Evolutionary conservation across 805 yeast genomes (phyloP), one percentile per base, ranked within the genome.

Genomic region (Myxozyma udenii): DNA sequence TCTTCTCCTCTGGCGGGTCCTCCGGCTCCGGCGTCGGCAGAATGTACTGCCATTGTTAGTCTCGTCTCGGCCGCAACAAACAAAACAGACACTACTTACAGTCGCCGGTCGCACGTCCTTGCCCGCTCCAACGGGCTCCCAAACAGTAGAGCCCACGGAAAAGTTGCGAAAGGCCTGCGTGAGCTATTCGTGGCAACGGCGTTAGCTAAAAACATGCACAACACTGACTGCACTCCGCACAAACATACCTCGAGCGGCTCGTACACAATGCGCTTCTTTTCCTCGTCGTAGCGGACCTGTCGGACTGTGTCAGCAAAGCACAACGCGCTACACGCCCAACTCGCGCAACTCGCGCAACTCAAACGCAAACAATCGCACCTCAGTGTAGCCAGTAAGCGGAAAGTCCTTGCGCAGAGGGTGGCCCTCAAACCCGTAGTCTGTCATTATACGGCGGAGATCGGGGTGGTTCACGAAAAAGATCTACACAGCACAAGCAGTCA

Each of bases 121-220:
- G 64, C 95, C 95, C 18, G 83, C 84, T 51, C 95, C 95, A 61
- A 87, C 91, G 61, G 85, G 95, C 69, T 87, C 95, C 93, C 95
- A 87, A 43, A 85, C 88, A 28, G 91, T 81, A 9, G 91, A 82
- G 42, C 95, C 95, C 42, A 86, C 95, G 24, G 85, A 75, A 74
- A 87, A 87, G 75, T 86, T 85, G 76, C 95, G 81, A 81, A 87
- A 87, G 12, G 95, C 95, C 73, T 87, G 95, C 28, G 95, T 85
- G 68, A 87, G 77, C 74, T 54, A 39, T 9, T 7, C 26, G n/a
- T n/a, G n/a, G n/a, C n/a, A n/a, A n/a, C n/a, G n/a, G n/a, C n/a
- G n/a, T n/a, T n/a, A n/a, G n/a, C n/a, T n/a, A n/a, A n/a, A n/a
- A n/a, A n/a, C n/a, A n/a, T n/a, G n/a, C n/a, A 9, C 36, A 26